Evolutionary conservation across 257 asterid genomes (phyloP), one percentile per base, ranked within the genome.

Genomic region (Scutellaria baicalensis): DNA sequence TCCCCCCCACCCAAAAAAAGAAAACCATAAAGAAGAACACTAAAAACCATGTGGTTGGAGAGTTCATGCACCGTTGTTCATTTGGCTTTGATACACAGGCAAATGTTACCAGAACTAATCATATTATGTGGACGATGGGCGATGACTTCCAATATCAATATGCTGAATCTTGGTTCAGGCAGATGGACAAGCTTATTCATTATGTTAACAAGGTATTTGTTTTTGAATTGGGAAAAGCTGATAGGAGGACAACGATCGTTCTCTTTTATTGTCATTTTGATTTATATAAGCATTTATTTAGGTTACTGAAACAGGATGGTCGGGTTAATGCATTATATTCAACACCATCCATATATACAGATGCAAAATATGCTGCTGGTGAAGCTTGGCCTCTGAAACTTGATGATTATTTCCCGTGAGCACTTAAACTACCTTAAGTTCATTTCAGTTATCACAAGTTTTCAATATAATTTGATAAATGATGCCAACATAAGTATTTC

Each of bases 81-180:
- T 61, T 44, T 77, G 63, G 59, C 71, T 73, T 50, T 49, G 69
- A 66, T 75, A 12, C 69, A 50, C 82, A 91, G 96, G 97, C 92
- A 70, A 89, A 91, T 73, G 92, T 91, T 54, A 91, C 97, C 0
- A 87, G 84, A 51, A 84, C 90, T 38, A 84, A 91, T 81, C 97
- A 91, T 78, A 84, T 91, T 20, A 91, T 91, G 97, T 91, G 95
- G 95, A 91, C 97, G 17, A 91, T 91, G 97, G 97, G 97, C 49
- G 91, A 91, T 49, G 97, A 89, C 75, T 91, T 91, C 78, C 83
- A 78, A 69, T 91, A 91, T 79, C 93, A 86, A 59, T 91, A 91
- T 68, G 95, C 96, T 1, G 97, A 89, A 70, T 74, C 89, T 39
- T 91, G 97, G 97, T 91, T 91, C 88, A 91, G 86, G 82, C 86